Evolutionary conservation across 2,329 filamentous ascomycete genomes (phyloP), one percentile per base, ranked within the genome.

Genomic region (Didymella sp.): DNA sequence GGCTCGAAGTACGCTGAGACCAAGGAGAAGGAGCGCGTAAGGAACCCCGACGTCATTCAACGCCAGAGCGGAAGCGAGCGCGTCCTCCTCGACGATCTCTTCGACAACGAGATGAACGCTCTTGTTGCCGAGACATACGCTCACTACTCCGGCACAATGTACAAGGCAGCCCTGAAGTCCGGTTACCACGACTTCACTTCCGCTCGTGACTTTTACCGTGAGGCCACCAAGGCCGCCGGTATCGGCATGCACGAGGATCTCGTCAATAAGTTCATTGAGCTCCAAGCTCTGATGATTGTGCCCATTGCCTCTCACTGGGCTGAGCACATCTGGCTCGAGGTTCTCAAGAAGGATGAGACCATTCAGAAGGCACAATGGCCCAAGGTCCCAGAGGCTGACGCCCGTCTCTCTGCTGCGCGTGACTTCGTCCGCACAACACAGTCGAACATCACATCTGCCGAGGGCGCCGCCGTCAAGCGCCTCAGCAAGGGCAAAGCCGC

Each of bases 251-350:
- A 98, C 80, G 85, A 86, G 66, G 90, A 92, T 63, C 81, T 96
- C 11, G 84, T 94, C 28, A 79, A 86, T 67, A 86, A 88, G 66
- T 99, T 95, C 78, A 87, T 96, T 64, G 89, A 96, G 78, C 83
- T 96, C 19, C 94, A 97, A 77, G 88, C 90, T 42, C 83, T 96
- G 47, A 83, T 97, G 71, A 80, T 98, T 66, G 85, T 89, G 3
- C 90, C 92, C 48, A 88, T 98, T 61, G 89, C 94, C 2, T 94
- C 95, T 56, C 95, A 99, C 78, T 98, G 92, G 89, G 84, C 91
- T 43, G 95, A 99, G 74, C 90, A 96, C 78, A 87, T 99, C 73
- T 98, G 92, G 92, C 86, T 90, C 51, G 94, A 98, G 78, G 87
- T 98, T 2, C 86, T 99, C 59, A 86, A 89, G 74, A 92, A 88